These are phyloP conservation scores for Alternaria sp. DNA, from an alignment of 2,329 filamentous ascomycete species.

Conservation along the genomic window DNA sequence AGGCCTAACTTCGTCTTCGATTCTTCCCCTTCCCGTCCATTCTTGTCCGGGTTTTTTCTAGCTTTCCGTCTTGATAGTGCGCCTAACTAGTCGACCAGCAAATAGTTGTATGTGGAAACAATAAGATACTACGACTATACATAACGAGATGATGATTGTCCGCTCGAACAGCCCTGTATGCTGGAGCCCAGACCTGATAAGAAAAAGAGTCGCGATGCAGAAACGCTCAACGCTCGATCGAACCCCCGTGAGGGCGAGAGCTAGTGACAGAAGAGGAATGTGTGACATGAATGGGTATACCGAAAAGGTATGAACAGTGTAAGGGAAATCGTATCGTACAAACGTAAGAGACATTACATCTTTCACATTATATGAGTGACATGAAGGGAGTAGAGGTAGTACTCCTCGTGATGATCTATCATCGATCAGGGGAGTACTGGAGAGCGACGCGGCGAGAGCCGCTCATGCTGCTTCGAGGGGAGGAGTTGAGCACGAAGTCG, in stretches of 20 bases:
- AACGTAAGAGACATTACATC: constrained; percentile 9
- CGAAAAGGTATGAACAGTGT: not conserved
- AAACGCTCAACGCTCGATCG: constrained; percentile 26
- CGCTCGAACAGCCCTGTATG: constrained; percentile 12
- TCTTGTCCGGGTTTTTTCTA: not conserved
- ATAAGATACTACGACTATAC: constrained; percentile 3
- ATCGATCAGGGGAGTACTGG: constrained; percentile 29
- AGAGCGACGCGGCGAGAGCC: constrained; percentile 38
- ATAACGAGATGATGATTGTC: not conserved
- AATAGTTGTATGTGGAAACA: not conserved
- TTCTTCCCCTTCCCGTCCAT: not conserved
- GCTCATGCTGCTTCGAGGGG: constrained; percentile 48
- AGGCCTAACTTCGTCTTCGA: not conserved
- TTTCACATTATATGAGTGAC: constrained; percentile 1
- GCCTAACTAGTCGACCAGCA: not conserved
- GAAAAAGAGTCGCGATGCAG: not conserved
- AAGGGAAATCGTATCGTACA: constrained; percentile 16
- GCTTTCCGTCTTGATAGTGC: not conserved
- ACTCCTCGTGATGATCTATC: constrained; percentile 5
- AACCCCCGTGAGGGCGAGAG: constrained; percentile 22
- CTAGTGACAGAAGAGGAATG: constrained; percentile 8
- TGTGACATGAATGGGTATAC: constrained; percentile 2
- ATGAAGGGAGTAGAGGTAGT: not conserved
- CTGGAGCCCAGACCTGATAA: constrained; percentile 11
- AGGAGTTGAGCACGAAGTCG: constrained; percentile 52